phyloP scores from a whole-genome alignment of 2,329 filamentous ascomycete species.

The Epichloe glyceriae region DNA sequence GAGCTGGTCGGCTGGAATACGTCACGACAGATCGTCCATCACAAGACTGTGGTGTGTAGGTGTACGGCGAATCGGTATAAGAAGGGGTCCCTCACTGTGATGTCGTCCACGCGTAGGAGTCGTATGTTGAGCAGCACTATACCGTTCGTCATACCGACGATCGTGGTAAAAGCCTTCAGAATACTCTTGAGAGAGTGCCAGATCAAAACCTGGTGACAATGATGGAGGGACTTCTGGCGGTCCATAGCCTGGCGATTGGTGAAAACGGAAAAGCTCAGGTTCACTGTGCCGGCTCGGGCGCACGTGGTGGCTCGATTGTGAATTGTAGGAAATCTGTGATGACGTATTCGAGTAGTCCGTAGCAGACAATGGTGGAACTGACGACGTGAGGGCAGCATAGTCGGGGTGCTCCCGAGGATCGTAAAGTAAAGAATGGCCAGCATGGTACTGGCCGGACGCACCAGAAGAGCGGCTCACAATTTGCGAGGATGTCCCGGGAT shows the following conservation, averaged over 20 bases:
- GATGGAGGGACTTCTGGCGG: conserved; percentile 40
- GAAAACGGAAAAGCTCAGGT: conserved; percentile 20
- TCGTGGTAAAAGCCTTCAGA: conserved; percentile 31
- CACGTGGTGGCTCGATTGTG: conserved; percentile 18
- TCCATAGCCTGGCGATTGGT: conserved; percentile 24
- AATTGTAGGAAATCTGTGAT: conserved; percentile 13
- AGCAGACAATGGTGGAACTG: conserved; percentile 19
- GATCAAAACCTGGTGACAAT: conserved; percentile 48
- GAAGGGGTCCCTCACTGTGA: conserved; percentile 17
- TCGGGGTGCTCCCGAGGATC: conserved; percentile 14
- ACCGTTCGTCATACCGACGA: conserved; percentile 23
- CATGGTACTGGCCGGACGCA: conserved; percentile 16
- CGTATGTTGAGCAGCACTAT: conserved; percentile 25
- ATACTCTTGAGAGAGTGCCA: conserved; percentile 41
- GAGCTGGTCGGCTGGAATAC: conserved; percentile 23
- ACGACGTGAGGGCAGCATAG: conserved; percentile 6
- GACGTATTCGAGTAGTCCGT: conserved; percentile 24
- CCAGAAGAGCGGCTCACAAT: conserved; percentile 24
- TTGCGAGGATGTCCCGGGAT: conserved; percentile 31
- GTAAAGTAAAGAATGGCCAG: conserved; percentile 10
- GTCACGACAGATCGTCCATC: conserved; percentile 27
- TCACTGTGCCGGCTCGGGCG: conserved; percentile 23
- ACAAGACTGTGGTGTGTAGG: conserved; percentile 28
- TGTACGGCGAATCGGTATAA: conserved; percentile 16
- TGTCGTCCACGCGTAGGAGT: conserved; percentile 31